These are phyloP conservation scores for Globisporangium cystogenes DNA, from an alignment of 352 stramenopile genomes.

Conservation along the genomic window DNA sequence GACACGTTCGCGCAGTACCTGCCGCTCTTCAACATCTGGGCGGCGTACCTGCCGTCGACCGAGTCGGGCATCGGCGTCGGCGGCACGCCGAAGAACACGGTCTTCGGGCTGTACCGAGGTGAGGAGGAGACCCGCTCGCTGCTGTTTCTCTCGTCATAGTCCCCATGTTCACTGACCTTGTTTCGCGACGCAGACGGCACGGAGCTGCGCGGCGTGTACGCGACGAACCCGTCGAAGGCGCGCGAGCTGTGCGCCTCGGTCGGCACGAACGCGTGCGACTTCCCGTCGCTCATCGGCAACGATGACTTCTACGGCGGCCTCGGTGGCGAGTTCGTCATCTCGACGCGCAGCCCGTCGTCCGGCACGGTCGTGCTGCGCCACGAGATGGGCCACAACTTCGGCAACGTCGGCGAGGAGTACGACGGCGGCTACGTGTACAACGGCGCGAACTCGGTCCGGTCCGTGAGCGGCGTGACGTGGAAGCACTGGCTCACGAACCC, in stretches of 20 bases:
- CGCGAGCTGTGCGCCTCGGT: slow-evolving; percentile 8
- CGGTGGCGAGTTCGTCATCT: slow-evolving; percentile 35
- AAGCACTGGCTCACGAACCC: slow-evolving; percentile 31
- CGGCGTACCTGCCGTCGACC: slow-evolving; percentile 15
- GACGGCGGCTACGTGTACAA: slow-evolving; percentile 30
- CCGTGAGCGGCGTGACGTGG: background rate
- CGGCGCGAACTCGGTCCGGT: slow-evolving; percentile 17
- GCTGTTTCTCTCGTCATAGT: too few relatives aligned
- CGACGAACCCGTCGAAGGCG: slow-evolving; percentile 6
- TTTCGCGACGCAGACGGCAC: slow-evolving; percentile 1
- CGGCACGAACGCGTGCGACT: slow-evolving; percentile 17
- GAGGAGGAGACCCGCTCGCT: background rate
- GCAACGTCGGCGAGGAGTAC: slow-evolving; percentile 37
- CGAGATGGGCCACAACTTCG: slow-evolving; percentile 38
- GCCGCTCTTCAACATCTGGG: slow-evolving; percentile 27
- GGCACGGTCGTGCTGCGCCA: slow-evolving; percentile 29
- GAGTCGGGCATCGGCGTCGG: slow-evolving; percentile 20
- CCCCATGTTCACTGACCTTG: too few relatives aligned
- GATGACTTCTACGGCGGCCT: slow-evolving; percentile 33
- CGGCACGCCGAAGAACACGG: slow-evolving; percentile 14
- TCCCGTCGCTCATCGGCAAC: slow-evolving; percentile 31
- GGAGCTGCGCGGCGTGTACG: slow-evolving; percentile 18
- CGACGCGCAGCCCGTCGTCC: slow-evolving; percentile 18
- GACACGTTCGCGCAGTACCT: slow-evolving; percentile 23
- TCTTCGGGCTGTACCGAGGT: slow-evolving; percentile 22